Conservation (phyloP, 441 rosid genomes). For the Euphorbia corollata region DNA sequence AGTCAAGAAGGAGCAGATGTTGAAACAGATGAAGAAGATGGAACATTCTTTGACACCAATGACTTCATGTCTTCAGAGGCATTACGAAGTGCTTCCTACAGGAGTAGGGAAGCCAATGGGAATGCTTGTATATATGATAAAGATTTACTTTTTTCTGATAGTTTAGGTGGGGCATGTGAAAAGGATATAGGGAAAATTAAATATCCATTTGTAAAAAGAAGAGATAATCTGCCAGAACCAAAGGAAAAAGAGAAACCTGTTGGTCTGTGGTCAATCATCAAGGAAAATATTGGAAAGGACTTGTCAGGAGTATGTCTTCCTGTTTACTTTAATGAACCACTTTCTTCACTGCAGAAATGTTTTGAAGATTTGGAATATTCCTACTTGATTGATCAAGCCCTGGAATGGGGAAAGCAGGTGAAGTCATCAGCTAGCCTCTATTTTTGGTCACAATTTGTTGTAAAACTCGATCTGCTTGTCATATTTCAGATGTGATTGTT, state of each 20-base stretch:
- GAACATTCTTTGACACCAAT: conserved; percentile 65
- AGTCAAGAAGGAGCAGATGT: conserved; percentile 81
- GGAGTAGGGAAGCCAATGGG: conserved; percentile 61
- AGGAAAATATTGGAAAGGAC: conserved; percentile 93
- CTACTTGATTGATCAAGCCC: conserved; percentile 72
- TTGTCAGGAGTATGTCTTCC: conserved; percentile 97
- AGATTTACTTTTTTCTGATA: conserved; percentile 50
- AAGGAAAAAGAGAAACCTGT: conserved; percentile 91
- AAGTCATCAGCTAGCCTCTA: conserved; percentile 29
- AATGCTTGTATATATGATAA: conserved; percentile 45
- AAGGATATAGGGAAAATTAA: conserved; percentile 46
- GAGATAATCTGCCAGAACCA: conserved; percentile 84
- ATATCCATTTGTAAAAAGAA: conserved; percentile 72
- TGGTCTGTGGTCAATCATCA: conserved; percentile 92
- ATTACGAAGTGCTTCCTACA: conserved; percentile 77
- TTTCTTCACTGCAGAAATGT: conserved; percentile 91
- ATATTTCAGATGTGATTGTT: conserved; percentile 18
- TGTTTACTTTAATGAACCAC: conserved; percentile 89
- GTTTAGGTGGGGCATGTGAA: conserved; percentile 29
- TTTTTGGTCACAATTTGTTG: conserved; percentile 17
- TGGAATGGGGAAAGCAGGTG: conserved; percentile 96
- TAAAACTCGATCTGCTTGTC: conserved; percentile 25
- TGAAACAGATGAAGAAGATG: conserved; percentile 85
- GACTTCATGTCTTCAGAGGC: conserved; percentile 77
- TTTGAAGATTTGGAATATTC: conserved; percentile 96